Evolutionary conservation across 2,329 filamentous ascomycete species (phyloP), one percentile per base, ranked within the genome.

Genomic region (Lasiodiplodia theobromae): DNA sequence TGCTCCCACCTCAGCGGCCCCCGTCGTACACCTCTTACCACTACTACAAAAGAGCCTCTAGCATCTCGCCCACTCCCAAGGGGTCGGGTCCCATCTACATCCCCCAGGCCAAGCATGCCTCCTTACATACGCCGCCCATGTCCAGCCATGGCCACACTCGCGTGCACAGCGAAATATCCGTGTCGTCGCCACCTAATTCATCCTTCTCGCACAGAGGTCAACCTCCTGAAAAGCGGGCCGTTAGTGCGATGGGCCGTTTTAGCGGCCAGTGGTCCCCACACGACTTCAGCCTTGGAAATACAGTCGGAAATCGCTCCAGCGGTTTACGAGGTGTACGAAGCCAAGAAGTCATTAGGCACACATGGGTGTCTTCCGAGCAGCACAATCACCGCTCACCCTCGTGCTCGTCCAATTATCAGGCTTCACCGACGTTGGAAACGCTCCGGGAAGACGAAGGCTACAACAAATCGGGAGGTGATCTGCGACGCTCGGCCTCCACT

Each of bases 401-500:
- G 4, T 72, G 74, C 18, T 75, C 76, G 7, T 63, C 71, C 40
- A 75, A 75, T 68, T 75, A 78, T 69, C 77, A 77, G 72, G 75
- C 74, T 51, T 74, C 76, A 11, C 82, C 82, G n/a, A 79, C 79
- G 44, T 72, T 84, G 28, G 82, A 81, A 65, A 80, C 82, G 1
- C 71, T 84, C 28, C 77, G 73, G 5, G 82, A 84, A 70, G 80
- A 82, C 60, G 78, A 73, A 44, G 76, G 75, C 31, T 73, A 73
- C 18, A 72, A 69, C 40, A 40, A 28, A 66, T 56, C 73, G 40
- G 74, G 68, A 64, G 57, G 14, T 57, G 69, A 74, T 1, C 79
- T 91, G 10, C 86, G 86, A 31, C 86, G 92, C 21, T 90, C 92
- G 2, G 85, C 89, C 16, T 95, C 93, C 0, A 89, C 89, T n/a